Percentiles rank a stretch among this genome's conserved stretches.
Evolutionary conservation across 495 filamentous ascomycete species (phyloP).

Genomic region (Podospora fimiseda): DNA sequence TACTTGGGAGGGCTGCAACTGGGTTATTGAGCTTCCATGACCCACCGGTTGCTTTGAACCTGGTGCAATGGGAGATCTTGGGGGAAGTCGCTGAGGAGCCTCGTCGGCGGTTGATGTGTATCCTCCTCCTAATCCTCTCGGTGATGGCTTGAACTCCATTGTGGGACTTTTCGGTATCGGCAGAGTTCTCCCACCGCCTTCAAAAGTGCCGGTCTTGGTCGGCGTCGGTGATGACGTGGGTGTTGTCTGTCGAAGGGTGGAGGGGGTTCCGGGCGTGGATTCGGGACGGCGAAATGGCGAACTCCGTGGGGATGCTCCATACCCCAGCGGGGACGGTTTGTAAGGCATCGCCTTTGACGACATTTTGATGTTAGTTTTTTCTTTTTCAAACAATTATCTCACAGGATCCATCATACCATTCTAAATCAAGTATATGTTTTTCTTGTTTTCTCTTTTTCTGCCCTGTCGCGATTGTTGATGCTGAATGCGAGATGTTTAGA

Average conservation of each 20-base stretch:
- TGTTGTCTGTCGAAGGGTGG: slow-evolving; percentile 43
- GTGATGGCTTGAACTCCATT: slow-evolving; percentile 13
- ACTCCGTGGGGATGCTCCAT: slow-evolving; percentile 51
- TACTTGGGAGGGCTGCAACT: slow-evolving; percentile 60
- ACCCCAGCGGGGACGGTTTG: slow-evolving; percentile 49
- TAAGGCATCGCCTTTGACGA: slow-evolving; percentile 40
- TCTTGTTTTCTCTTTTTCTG: background rate
- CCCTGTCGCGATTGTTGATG: too few species aligned
- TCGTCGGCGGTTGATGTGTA: background rate
- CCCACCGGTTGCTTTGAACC: slow-evolving; percentile 6
- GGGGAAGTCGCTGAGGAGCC: background rate
- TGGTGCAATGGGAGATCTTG: background rate
- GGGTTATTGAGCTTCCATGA: slow-evolving; percentile 51
- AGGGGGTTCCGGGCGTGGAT: slow-evolving; percentile 41
- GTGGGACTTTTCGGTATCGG: slow-evolving; percentile 22
- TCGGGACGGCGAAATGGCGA: slow-evolving; percentile 70
- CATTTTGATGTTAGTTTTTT: background rate
- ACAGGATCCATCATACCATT: slow-evolving; percentile 2
- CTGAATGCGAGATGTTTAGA: too few species aligned
- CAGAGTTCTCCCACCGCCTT: slow-evolving; percentile 35
- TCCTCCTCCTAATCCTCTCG: background rate
- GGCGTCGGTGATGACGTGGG: slow-evolving; percentile 41
- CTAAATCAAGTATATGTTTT: too few species aligned
- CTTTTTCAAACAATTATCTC: background rate
- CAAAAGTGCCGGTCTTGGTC: slow-evolving; percentile 25